These are phyloP conservation scores for Darksidea phi DNA, from an alignment of 495 filamentous ascomycete species.

Conservation along the genomic window DNA sequence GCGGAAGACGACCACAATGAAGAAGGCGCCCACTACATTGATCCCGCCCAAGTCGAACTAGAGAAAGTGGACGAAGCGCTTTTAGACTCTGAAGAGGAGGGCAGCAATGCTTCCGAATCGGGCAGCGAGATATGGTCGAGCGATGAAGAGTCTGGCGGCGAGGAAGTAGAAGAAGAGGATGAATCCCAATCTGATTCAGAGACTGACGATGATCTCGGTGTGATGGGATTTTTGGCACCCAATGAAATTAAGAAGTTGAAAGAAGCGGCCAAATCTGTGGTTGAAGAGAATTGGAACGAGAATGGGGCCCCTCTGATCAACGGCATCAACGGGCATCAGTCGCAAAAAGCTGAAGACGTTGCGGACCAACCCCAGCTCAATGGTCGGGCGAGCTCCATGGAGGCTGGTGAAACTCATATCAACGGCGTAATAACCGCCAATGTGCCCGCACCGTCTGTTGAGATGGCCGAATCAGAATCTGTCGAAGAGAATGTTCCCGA, in stretches of 20 bases:
- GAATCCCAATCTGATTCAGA: constrained; percentile 38
- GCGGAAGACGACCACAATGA: constrained; percentile 37
- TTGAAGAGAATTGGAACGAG: not conserved
- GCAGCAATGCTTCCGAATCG: constrained; percentile 13
- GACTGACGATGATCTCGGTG: constrained; percentile 24
- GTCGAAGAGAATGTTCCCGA: not conserved
- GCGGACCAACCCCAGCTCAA: not conserved
- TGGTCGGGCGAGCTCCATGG: not conserved
- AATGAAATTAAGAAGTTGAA: constrained; percentile 35
- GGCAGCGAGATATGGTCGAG: constrained; percentile 32
- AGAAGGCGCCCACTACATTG: constrained; percentile 28
- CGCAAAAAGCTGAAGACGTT: not conserved
- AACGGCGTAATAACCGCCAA: not conserved
- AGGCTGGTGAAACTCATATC: not conserved
- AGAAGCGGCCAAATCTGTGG: constrained; percentile 15
- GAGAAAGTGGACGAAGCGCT: constrained; percentile 69
- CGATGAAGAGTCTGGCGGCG: constrained; percentile 23
- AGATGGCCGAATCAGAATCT: not conserved
- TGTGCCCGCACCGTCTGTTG: constrained; percentile 5
- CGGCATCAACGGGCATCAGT: constrained; percentile 9
- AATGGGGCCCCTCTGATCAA: not conserved
- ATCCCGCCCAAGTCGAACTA: constrained; percentile 44
- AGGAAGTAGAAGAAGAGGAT: constrained; percentile 34
- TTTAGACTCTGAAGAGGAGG: constrained; percentile 41
- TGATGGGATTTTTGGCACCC: constrained; percentile 24